phyloP scores from a whole-genome alignment of 2,329 filamentous ascomycete species.

The Xylaria hypoxylon region DNA sequence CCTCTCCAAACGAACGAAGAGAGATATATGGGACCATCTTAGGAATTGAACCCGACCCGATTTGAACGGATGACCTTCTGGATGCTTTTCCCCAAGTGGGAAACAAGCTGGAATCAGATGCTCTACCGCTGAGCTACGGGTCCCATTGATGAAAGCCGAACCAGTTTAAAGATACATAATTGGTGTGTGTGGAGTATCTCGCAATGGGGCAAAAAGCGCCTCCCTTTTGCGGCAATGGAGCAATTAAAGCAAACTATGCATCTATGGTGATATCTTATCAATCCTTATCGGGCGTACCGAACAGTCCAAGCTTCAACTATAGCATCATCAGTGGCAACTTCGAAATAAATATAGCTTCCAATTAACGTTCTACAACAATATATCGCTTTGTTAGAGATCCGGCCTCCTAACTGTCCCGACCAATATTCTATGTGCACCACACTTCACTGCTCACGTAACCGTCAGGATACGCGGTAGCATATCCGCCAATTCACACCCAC shows the following conservation, averaged over 20 bases:
- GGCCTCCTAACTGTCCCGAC: not conserved
- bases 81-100: too few species aligned
- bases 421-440: not conserved
- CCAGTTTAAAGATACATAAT: too few species aligned
- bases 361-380: not conserved
- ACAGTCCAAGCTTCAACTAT: conserved; percentile 12
- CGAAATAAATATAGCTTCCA: not conserved
- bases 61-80: too few species aligned
- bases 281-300: conserved; percentile 18
- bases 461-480: not conserved
- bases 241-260: not conserved
- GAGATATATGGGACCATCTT: too few species aligned
- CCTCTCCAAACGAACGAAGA: too few species aligned
- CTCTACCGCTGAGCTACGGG: too few species aligned
- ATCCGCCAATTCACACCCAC: not conserved
- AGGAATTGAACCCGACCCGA: too few species aligned
- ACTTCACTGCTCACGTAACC: not conserved
- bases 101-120: too few species aligned
- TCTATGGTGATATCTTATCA: conserved; percentile 15
- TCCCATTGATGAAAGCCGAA: too few species aligned
- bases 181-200: too few species aligned
- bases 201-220: too few species aligned
- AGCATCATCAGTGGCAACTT: conserved; percentile 13
- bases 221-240: too few species aligned
- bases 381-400: not conserved